Conservation (phyloP, 139 green algal genomes). For the Yamagishiella unicocca region DNA sequence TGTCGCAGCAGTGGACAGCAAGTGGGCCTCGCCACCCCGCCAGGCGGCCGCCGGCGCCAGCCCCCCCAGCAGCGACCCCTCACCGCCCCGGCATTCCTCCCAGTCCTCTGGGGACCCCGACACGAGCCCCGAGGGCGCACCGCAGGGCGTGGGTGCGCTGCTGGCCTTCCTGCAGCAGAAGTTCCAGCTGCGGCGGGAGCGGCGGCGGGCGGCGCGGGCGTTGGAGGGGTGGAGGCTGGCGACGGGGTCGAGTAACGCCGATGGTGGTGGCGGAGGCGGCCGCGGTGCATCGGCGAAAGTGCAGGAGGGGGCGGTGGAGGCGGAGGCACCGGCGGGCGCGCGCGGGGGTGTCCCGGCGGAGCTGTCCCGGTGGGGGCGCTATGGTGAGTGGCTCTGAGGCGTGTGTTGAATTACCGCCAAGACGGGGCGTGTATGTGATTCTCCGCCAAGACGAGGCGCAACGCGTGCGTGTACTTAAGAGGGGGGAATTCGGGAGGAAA, state of each 20-base stretch:
- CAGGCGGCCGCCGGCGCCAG: neutral
- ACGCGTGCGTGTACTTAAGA: neutral
- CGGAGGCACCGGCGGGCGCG: neutral
- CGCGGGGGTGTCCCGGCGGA: neutral
- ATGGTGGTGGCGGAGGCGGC: neutral
- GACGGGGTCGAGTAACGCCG: neutral
- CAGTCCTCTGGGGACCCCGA: too few species aligned
- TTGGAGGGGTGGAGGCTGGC: neutral
- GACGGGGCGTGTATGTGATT: neutral
- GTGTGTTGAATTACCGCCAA: neutral
- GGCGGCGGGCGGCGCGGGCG: neutral
- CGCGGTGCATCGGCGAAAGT: neutral
- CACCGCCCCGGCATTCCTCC: too few species aligned
- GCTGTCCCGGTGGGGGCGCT: neutral
- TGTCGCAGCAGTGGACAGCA: too few species aligned
- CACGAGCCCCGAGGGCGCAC: neutral
- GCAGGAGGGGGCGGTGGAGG: neutral
- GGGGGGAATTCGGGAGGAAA: neutral
- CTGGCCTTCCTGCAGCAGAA: slow-evolving; percentile 19
- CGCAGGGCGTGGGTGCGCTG: neutral
- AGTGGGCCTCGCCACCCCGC: neutral
- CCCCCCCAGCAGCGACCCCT: neutral
- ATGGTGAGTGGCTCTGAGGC: neutral
- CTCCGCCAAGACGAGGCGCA: neutral
- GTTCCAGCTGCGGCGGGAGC: slow-evolving; percentile 7